These are phyloP conservation scores for Cinchona pubescens DNA, from an alignment of 257 asterid genomes.

Conservation along the genomic window DNA sequence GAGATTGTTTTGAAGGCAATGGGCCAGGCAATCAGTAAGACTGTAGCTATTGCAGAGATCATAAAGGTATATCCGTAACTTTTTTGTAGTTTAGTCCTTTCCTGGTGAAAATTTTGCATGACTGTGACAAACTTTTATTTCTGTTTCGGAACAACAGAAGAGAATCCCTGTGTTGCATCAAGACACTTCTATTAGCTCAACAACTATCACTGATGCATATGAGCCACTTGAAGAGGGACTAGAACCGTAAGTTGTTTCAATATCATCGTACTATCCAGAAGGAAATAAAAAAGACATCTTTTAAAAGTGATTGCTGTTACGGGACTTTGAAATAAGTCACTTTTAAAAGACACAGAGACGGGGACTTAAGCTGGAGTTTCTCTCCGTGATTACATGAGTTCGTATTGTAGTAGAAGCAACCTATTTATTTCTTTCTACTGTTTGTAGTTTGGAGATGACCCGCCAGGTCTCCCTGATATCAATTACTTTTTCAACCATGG, in stretches of 20 bases:
- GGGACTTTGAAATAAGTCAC: too few relatives aligned
- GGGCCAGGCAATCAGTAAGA: slow-evolving; percentile 66
- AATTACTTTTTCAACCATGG: slow-evolving; percentile 43
- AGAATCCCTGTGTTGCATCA: slow-evolving; percentile 48
- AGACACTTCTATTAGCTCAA: slow-evolving; percentile 51
- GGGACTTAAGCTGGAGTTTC: too few relatives aligned
- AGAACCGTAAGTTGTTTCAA: slow-evolving; percentile 37
- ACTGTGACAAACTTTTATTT: neutral
- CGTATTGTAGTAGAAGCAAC: slow-evolving; percentile 3
- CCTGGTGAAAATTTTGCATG: neutral
- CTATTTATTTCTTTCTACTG: slow-evolving; percentile 9
- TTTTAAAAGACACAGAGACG: too few relatives aligned
- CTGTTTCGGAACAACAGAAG: slow-evolving; percentile 30
- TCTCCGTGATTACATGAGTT: too few relatives aligned
- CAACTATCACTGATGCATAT: slow-evolving; percentile 53
- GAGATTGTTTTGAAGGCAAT: slow-evolving; percentile 53
- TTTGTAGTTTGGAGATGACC: slow-evolving; percentile 57
- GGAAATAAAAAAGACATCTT: neutral
- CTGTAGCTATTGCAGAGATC: slow-evolving; percentile 55
- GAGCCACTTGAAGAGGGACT: slow-evolving; percentile 64
- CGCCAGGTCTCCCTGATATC: slow-evolving; percentile 56
- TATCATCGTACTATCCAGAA: neutral
- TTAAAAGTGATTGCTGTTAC: too few relatives aligned
- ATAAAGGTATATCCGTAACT: slow-evolving; percentile 63
- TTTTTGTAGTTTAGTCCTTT: neutral